These are phyloP conservation scores for Nephelium lappaceum DNA, from an alignment of 345 rosid genomes.

Conservation along the genomic window DNA sequence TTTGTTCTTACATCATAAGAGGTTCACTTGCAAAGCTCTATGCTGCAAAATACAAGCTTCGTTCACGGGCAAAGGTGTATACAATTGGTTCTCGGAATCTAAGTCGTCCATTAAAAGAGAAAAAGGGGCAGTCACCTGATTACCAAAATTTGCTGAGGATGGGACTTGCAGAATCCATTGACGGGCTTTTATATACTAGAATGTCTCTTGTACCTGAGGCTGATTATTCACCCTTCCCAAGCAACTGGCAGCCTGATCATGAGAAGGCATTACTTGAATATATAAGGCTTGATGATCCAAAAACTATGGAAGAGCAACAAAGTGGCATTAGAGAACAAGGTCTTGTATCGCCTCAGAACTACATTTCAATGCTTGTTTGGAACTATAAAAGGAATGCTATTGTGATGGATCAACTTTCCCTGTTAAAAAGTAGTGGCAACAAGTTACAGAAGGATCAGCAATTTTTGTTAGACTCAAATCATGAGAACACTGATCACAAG, in stretches of 20 bases:
- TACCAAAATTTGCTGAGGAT: slow-evolving; percentile 82
- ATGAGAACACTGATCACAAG: slow-evolving; percentile 28
- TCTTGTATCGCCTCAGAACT: slow-evolving; percentile 90
- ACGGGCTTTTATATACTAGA: slow-evolving; percentile 89
- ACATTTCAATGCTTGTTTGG: slow-evolving; percentile 94
- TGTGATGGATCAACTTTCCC: slow-evolving; percentile 64
- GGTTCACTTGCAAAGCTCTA: slow-evolving; percentile 96
- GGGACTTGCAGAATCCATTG: slow-evolving; percentile 91
- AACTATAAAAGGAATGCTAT: slow-evolving; percentile 87
- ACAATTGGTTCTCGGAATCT: slow-evolving; percentile 67
- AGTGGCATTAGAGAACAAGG: slow-evolving; percentile 69
- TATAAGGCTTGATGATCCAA: slow-evolving; percentile 73
- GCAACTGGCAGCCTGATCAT: slow-evolving; percentile 88
- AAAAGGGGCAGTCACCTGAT: slow-evolving; percentile 88
- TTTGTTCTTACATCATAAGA: slow-evolving; percentile 83
- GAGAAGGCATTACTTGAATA: slow-evolving; percentile 82
- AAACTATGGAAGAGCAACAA: slow-evolving; percentile 76
- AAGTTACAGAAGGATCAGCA: slow-evolving; percentile 37
- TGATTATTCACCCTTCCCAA: slow-evolving; percentile 84
- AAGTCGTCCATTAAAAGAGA: slow-evolving; percentile 84
- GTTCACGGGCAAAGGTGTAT: slow-evolving; percentile 93
- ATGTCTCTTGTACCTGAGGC: slow-evolving; percentile 95
- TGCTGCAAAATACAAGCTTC: slow-evolving; percentile 92
- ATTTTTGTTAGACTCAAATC: slow-evolving; percentile 41
- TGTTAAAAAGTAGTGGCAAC: slow-evolving; percentile 32